A percentile compares a stretch with the other conserved stretches of the same genome.
Evolutionary conservation across 768 basidiomycete species (phyloP).

Genomic region (Trametes coccinea): DNA sequence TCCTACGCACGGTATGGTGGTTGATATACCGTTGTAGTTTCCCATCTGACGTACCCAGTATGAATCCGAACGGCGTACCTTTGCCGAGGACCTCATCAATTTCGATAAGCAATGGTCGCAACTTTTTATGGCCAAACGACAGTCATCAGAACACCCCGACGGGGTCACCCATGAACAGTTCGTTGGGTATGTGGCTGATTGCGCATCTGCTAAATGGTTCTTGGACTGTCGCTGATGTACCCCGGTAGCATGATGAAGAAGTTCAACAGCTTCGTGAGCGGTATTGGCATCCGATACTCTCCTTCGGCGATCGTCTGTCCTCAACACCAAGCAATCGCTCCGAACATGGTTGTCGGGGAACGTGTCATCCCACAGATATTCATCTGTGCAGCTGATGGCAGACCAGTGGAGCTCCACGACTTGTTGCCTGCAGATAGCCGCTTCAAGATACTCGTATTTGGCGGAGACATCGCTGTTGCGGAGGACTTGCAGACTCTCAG

Average conservation of each 20-base stretch:
- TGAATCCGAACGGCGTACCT: slow-evolving; percentile 52
- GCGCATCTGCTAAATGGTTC: too few relatives aligned
- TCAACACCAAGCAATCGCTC: slow-evolving; percentile 36
- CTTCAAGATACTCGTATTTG: slow-evolving; percentile 51
- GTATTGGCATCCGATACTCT: slow-evolving; percentile 49
- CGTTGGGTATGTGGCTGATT: slow-evolving; percentile 35
- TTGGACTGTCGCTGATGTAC: neutral
- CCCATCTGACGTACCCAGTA: slow-evolving; percentile 35
- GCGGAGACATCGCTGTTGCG: slow-evolving; percentile 37
- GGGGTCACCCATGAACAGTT: slow-evolving; percentile 53
- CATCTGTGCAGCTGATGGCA: slow-evolving; percentile 46
- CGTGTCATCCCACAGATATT: slow-evolving; percentile 49
- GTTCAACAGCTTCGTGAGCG: slow-evolving; percentile 46
- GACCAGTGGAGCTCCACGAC: slow-evolving; percentile 51
- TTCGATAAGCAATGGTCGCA: slow-evolving; percentile 53
- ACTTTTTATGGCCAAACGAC: slow-evolving; percentile 54
- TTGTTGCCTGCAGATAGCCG: slow-evolving; percentile 46
- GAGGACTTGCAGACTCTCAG: slow-evolving; percentile 21
- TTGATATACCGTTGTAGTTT: neutral
- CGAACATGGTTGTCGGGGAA: slow-evolving; percentile 46
- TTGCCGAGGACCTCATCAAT: slow-evolving; percentile 52
- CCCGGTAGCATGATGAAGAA: slow-evolving; percentile 41
- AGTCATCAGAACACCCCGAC: slow-evolving; percentile 35
- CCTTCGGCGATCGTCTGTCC: slow-evolving; percentile 39
- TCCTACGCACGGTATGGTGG: slow-evolving; percentile 45